Evolutionary conservation across 495 filamentous ascomycete species (phyloP), one percentile per base, ranked within the genome.

Genomic region (Daldinia decipiens): DNA sequence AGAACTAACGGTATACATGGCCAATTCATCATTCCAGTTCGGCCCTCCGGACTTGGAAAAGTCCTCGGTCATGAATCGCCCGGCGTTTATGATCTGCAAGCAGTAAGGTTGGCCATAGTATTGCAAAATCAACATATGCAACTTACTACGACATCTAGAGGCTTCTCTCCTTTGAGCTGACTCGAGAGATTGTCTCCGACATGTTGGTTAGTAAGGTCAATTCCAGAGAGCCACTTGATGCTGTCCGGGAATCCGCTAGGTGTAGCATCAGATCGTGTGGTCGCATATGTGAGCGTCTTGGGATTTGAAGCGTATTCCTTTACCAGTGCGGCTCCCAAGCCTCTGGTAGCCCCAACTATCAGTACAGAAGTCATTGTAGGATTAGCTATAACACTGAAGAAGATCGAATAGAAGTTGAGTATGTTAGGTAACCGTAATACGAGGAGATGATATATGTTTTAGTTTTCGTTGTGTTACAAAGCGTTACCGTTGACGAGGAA

Each of bases 1-100:
- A 0, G 90, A 83, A 17, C 83, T 88, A 0, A 84, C 91, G 32
- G 88, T 90, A 75, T 93, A 93, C 89, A 92, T 93, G 32, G 80
- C 82, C 21, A 91, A 76, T 72, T 92, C 79, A 27, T 88, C 87
- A 15, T 88, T 86, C 83, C 85, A 92, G 62, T 90, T 83, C 3
- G 89, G 89, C 1, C 81, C 81, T 39, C 87, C 85, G 51, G 88
- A 85, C 21, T 59, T 17, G 38, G 84, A 81, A n/a, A 79, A 72
- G 65, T 77, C 74, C 64, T 93, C 91, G 5, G 83, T 86, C 52
- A 82, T 86, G 71, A 93, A 92, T 74, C 89, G 90, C 13, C 89
- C 89, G 0, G 90, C 90, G 4, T 85, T 87, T 74, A 92, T 87
- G 58, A 92, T 87, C 70, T 83, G 57, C 34, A 24, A 21, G 26